phyloP scores from a whole-genome alignment of 306 rosid species.

The Fragaria iinumae region DNA sequence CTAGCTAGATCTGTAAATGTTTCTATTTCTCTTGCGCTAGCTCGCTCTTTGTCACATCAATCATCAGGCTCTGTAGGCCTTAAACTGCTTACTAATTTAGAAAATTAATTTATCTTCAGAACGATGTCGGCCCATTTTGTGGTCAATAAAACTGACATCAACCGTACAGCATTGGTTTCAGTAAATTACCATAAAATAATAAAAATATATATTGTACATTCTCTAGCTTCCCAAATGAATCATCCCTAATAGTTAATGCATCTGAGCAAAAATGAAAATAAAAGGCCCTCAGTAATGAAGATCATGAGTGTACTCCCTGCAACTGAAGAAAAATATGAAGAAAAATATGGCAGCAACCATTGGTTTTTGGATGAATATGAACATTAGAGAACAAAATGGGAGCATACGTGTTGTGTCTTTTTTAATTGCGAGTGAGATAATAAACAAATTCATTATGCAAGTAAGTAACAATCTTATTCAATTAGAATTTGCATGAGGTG shows the following conservation, averaged over 20 bases:
- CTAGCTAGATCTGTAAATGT: background rate
- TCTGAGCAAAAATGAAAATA: background rate
- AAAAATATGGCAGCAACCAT: too few relatives aligned
- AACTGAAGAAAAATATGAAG: too few relatives aligned
- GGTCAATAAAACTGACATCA: slow-evolving; percentile 13
- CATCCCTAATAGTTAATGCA: background rate
- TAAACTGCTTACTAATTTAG: background rate
- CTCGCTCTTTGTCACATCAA: background rate
- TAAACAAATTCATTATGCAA: too few relatives aligned
- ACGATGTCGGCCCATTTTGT: slow-evolving; percentile 14
- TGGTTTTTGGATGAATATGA: too few relatives aligned
- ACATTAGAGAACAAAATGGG: too few relatives aligned
- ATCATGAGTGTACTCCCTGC: too few relatives aligned
- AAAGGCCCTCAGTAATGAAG: background rate
- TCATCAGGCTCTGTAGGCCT: slow-evolving; percentile 15
- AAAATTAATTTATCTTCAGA: background rate
- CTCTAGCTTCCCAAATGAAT: background rate
- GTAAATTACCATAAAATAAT: slow-evolving; percentile 6
- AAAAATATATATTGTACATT: background rate
- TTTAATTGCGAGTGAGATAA: too few relatives aligned
- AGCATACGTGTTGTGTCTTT: too few relatives aligned
- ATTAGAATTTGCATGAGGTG: too few relatives aligned
- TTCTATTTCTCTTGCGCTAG: background rate
- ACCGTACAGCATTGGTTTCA: slow-evolving; percentile 23
- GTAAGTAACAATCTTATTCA: too few relatives aligned